Conservation (phyloP, 2,329 filamentous ascomycete species). For the Ophiocordyceps camponoti-leonardi region DNA sequence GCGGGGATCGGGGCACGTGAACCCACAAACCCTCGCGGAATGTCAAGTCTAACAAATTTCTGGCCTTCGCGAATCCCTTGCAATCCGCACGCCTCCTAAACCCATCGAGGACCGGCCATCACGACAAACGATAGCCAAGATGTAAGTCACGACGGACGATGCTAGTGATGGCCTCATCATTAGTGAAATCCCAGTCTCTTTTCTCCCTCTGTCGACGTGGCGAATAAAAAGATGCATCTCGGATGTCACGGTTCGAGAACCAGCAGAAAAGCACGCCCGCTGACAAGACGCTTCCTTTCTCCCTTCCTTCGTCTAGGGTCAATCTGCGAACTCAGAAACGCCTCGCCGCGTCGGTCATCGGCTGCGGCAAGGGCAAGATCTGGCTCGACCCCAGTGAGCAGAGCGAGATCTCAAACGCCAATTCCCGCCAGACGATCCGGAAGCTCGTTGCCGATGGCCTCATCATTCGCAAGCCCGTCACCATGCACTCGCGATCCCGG, state of each 20-base stretch:
- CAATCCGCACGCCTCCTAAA: constrained; percentile 17
- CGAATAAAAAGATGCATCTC: constrained; percentile 17
- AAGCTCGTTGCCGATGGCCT: constrained; percentile 99
- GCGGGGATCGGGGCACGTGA: constrained; percentile 18
- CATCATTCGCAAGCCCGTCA: constrained; percentile 99
- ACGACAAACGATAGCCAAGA: constrained; percentile 25
- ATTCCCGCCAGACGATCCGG: constrained; percentile 99
- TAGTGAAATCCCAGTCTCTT: no score
- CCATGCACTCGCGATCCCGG: constrained; percentile 96
- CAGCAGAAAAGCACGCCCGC: constrained; percentile 5
- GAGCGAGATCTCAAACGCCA: constrained; percentile 99
- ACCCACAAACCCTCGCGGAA: constrained; percentile 23
- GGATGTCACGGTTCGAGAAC: constrained; percentile 20
- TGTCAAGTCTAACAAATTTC: constrained; percentile 22
- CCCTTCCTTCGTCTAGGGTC: constrained; percentile 49
- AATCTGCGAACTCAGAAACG: constrained; percentile 99
- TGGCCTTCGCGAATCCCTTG: constrained; percentile 21
- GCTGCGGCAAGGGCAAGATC: constrained; percentile 99
- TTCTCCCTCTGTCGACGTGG: not conserved
- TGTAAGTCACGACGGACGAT: constrained; percentile 15
- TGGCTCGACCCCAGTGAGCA: constrained; percentile 99
- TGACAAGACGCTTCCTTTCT: constrained; percentile 9
- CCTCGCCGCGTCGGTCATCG: constrained; percentile 95
- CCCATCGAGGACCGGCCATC: constrained; percentile 24
- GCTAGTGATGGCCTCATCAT: not conserved